phyloP scores from a whole-genome alignment of 1,284 basidiomycete genomes.

The Rhodotorula sp. region DNA sequence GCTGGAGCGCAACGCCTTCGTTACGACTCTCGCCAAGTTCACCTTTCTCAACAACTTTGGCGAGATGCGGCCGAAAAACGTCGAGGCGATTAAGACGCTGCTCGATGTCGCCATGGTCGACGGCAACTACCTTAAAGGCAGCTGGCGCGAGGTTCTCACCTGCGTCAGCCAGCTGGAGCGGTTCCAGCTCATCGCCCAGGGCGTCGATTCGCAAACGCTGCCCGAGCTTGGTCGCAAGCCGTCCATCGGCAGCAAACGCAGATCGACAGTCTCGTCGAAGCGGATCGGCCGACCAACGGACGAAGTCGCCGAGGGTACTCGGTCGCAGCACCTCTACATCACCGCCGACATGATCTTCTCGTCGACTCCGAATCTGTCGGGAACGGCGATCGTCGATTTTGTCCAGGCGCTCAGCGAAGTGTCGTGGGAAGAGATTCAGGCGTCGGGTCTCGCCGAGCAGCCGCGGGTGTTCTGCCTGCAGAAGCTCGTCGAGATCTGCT shows the following conservation, averaged over 20 bases:
- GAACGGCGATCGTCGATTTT: constrained; percentile 98
- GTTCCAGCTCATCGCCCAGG: constrained; percentile 88
- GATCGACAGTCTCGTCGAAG: constrained; percentile 31
- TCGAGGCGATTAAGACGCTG: constrained; percentile 93
- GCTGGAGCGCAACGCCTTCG: constrained; percentile 91
- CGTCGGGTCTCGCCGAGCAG: constrained; percentile 79
- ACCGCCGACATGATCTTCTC: constrained; percentile 99
- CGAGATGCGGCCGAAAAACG: constrained; percentile 98
- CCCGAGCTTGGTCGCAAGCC: constrained; percentile 75
- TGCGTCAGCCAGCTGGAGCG: constrained; percentile 96
- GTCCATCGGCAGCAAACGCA: constrained; percentile 46
- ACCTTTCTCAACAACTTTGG: constrained; percentile 94
- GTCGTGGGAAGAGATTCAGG: constrained; percentile 99
- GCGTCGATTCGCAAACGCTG: constrained; percentile 64
- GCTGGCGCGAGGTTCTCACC: constrained; percentile 92
- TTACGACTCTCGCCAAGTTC: constrained; percentile 95
- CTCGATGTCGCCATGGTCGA: constrained; percentile 89
- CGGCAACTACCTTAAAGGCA: constrained; percentile 87
- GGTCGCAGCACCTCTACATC: constrained; percentile 96
- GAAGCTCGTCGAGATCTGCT: constrained; percentile 98
- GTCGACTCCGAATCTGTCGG: constrained; percentile 86
- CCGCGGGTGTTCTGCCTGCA: constrained; percentile 96
- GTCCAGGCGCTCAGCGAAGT: constrained; percentile 94
- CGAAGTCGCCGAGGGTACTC: constrained; percentile 93
- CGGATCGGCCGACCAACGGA: constrained; percentile 65